Percentiles rank a stretch among this genome's conserved stretches.
phyloP scores from a whole-genome alignment of 228 moss, liverwort and hornwort species.

The Sphagnum magellanicum region DNA sequence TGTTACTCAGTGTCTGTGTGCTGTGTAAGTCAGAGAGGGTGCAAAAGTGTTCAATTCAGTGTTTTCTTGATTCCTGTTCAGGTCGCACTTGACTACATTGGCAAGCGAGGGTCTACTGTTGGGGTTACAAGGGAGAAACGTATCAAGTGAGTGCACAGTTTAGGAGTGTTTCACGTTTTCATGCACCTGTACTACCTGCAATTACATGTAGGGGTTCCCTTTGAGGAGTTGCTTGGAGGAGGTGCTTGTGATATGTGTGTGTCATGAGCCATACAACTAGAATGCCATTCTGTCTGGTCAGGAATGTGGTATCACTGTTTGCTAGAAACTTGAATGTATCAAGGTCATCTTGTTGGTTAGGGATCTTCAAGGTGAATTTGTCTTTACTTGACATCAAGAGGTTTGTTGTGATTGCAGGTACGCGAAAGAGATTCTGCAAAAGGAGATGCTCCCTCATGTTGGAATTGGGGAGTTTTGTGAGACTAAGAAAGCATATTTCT shows the following conservation, averaged over 20 bases:
- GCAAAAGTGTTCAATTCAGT: not conserved
- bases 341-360: not conserved
- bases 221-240: not conserved
- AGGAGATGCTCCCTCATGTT: slow-evolving; percentile 99
- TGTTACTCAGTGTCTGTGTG: too few relatives aligned
- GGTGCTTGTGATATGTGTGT: not conserved
- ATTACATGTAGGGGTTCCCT: not conserved
- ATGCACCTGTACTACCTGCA: too few relatives aligned
- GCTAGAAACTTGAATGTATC: not conserved
- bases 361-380: not conserved
- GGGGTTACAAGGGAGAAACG: slow-evolving; percentile 97
- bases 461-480: slow-evolving; percentile 97
- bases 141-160: slow-evolving; percentile 50
- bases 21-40: too few relatives aligned
- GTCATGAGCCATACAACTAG: too few relatives aligned
- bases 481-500: slow-evolving; percentile 97
- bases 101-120: slow-evolving; percentile 95
- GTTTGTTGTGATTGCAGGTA: slow-evolving; percentile 28
- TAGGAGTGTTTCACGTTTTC: too few relatives aligned
- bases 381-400: not conserved
- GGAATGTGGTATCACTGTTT: not conserved
- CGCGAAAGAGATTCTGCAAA: slow-evolving; percentile 93
- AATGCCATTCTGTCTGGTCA: too few relatives aligned
- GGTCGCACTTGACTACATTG: slow-evolving; percentile 98
- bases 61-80: slow-evolving; percentile 3